Percentiles rank a stretch among this genome's conserved stretches.
Evolutionary conservation across 371 early-diverging fungal genomes (phyloP).

Genomic region (Blakeslea trispora): DNA sequence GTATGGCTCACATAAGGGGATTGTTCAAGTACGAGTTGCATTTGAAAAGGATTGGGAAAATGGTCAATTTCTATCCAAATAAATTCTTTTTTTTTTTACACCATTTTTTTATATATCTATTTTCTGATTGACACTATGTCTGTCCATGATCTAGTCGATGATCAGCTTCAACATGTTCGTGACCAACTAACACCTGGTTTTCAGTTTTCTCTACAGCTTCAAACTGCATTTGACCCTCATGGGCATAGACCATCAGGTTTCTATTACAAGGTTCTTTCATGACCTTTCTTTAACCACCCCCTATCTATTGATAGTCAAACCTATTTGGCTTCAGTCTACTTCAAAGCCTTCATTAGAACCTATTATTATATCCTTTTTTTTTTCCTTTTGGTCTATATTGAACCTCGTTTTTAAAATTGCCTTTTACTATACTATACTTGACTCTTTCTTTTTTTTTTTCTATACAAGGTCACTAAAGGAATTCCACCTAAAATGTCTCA

Average conservation of each 20-base stretch:
- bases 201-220: conserved; percentile 12
- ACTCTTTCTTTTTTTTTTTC: conserved; percentile 2
- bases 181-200: not conserved
- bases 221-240: conserved; percentile 9
- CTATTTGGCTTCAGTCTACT: not conserved
- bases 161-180: not conserved
- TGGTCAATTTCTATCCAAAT: not conserved
- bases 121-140: no score
- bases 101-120: no score
- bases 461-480: not conserved
- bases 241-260: conserved; percentile 11
- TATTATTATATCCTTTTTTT: conserved; percentile 28
- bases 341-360: not conserved
- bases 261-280: no score
- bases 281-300: no score
- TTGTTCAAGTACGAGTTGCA: conserved; percentile 72
- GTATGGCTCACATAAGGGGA: conserved; percentile 73
- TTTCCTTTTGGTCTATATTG: not conserved
- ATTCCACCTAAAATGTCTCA: conserved; percentile 14
- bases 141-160: conserved; percentile 5
- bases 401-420: no score
- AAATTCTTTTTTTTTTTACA: not conserved
- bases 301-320: conserved; percentile 6
- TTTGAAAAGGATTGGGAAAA: conserved; percentile 54
- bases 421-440: conserved; percentile 4